These are phyloP conservation scores for Claviceps quebecensis DNA, from an alignment of 2,329 filamentous ascomycete genomes.

Conservation along the genomic window DNA sequence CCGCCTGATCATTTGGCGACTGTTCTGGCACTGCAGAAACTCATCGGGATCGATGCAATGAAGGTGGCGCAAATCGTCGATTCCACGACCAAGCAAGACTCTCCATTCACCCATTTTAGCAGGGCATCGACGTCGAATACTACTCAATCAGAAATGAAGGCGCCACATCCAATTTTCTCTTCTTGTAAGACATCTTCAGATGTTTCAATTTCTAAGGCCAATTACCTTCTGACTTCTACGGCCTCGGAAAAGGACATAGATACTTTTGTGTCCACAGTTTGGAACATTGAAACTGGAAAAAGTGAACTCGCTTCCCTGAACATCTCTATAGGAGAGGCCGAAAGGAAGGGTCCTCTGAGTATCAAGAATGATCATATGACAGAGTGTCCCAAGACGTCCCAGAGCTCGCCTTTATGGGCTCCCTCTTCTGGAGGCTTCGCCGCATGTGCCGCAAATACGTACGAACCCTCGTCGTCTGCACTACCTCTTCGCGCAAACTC, in stretches of 20 bases:
- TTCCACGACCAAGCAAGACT: conserved; percentile 22
- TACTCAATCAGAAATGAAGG: conserved; percentile 12
- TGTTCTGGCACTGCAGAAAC: conserved; percentile 40
- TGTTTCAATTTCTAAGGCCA: conserved; percentile 33
- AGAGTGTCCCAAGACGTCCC: conserved; percentile 15
- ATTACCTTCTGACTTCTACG: conserved; percentile 41
- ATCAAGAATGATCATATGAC: conserved; percentile 15
- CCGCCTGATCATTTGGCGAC: conserved; percentile 41
- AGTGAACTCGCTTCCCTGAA: conserved; percentile 25
- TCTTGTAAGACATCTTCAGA: conserved; percentile 15
- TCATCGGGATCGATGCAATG: conserved; percentile 41
- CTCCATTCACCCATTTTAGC: conserved; percentile 26
- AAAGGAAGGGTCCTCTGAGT: conserved; percentile 12
- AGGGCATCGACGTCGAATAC: conserved; percentile 18
- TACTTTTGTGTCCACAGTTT: conserved; percentile 38
- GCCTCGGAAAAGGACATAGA: conserved; percentile 40
- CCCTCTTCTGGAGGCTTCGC: neutral
- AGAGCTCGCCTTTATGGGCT: conserved; percentile 10
- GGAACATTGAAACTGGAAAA: conserved; percentile 23
- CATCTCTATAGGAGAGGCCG: conserved; percentile 10
- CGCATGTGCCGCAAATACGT: neutral
- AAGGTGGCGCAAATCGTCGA: conserved; percentile 45
- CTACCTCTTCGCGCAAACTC: conserved; percentile 6
- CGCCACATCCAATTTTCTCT: conserved; percentile 11
- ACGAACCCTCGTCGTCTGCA: conserved; percentile 4